phyloP scores from a whole-genome alignment of 2,329 filamentous ascomycete genomes.

The Amauroascus verrucosus region DNA sequence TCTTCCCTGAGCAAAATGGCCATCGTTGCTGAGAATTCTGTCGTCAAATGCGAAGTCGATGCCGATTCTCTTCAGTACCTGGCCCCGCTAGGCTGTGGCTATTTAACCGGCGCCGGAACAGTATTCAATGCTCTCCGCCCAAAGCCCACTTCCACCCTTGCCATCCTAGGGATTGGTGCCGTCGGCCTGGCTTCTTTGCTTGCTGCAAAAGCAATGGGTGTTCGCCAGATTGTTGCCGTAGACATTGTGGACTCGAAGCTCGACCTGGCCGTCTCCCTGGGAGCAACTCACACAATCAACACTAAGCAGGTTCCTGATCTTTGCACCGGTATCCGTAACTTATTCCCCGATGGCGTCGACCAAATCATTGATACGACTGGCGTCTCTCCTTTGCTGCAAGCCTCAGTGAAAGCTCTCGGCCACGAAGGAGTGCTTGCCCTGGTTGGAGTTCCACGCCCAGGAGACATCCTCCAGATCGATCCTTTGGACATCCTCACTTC shows the following conservation, averaged over 20 bases:
- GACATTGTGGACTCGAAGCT: constrained; percentile 3
- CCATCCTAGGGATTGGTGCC: constrained; percentile 1
- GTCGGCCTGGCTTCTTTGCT: constrained; percentile 1
- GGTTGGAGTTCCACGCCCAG: neutral
- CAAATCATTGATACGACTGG: constrained; percentile 1
- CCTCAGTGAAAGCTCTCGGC: neutral
- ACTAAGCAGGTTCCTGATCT: constrained; percentile 1
- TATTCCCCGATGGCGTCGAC: neutral
- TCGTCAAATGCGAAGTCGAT: constrained; percentile 1
- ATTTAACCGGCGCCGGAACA: constrained; percentile 1
- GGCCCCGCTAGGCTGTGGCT: neutral
- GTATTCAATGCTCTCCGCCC: neutral
- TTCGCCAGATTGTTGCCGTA: constrained; percentile 1
- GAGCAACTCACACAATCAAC: neutral
- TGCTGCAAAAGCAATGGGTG: neutral
- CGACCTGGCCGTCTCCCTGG: constrained; percentile 1
- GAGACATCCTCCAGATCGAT: neutral
- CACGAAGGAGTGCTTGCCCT: neutral
- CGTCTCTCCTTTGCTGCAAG: neutral
- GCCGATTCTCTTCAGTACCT: neutral
- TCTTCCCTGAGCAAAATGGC: constrained; percentile 3
- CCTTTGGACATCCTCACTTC: neutral
- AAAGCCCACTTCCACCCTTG: neutral
- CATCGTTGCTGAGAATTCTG: neutral
- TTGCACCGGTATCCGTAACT: neutral